phyloP scores from a whole-genome alignment of 345 rosid genomes.

The Turnera subulata region DNA sequence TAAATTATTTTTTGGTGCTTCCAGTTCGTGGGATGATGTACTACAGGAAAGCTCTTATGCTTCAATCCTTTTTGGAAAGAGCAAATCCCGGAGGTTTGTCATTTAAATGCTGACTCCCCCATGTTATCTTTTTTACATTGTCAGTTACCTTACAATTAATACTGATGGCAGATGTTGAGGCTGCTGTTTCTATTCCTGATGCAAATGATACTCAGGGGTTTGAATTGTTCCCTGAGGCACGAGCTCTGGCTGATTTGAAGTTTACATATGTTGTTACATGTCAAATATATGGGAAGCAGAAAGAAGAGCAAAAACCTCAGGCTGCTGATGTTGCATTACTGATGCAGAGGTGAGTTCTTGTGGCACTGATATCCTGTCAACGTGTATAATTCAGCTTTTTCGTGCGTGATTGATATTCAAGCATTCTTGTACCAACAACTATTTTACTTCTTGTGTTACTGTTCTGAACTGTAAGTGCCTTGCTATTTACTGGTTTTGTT shows the following conservation, averaged over 20 bases:
- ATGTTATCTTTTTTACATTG: slow-evolving; percentile 10
- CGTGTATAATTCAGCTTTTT: background rate
- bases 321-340: slow-evolving; percentile 90
- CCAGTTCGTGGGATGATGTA: slow-evolving; percentile 99
- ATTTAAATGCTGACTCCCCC: slow-evolving; percentile 10
- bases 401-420: background rate
- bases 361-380: background rate
- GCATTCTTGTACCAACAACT: background rate
- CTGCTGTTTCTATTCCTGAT: slow-evolving; percentile 46
- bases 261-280: slow-evolving; percentile 94
- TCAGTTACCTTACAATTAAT: slow-evolving; percentile 12
- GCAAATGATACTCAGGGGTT: slow-evolving; percentile 68
- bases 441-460: background rate
- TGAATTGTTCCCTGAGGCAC: slow-evolving; percentile 86
- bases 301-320: slow-evolving; percentile 90
- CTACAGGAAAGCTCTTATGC: slow-evolving; percentile 96
- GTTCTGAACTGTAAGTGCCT: background rate
- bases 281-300: slow-evolving; percentile 96
- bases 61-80: slow-evolving; percentile 83
- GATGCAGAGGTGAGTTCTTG: slow-evolving; percentile 69
- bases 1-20: slow-evolving; percentile 15
- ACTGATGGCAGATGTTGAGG: slow-evolving; percentile 56
- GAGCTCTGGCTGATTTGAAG: slow-evolving; percentile 86
- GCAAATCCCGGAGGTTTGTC: slow-evolving; percentile 57
- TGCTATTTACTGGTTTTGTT: slow-evolving; percentile 22